A percentile compares a stretch with the other conserved stretches of the same genome.
Evolutionary conservation across 805 yeast species (phyloP).

Genomic region (Schwanniomyces vanrijiae): DNA sequence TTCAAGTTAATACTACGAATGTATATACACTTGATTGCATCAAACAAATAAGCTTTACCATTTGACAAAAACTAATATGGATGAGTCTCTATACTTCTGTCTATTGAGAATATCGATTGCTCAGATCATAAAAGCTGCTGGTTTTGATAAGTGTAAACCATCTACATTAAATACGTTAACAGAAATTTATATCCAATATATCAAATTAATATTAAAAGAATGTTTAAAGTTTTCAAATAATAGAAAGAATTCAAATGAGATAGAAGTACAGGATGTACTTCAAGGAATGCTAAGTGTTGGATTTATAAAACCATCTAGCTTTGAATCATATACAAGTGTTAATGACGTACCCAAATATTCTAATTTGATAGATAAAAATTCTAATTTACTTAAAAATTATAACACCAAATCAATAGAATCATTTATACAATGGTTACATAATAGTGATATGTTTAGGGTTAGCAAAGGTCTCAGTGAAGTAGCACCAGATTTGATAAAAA

Average conservation of each 20-base stretch:
- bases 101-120: conserved; percentile 41
- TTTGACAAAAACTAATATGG: conserved; percentile 20
- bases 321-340: conserved; percentile 49
- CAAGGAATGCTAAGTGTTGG: conserved; percentile 67
- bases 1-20: neutral
- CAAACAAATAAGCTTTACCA: neutral
- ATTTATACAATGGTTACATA: conserved; percentile 35
- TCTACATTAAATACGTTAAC: conserved; percentile 72
- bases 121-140: conserved; percentile 72
- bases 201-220: conserved; percentile 53
- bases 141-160: conserved; percentile 79
- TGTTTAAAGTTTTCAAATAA: conserved; percentile 49
- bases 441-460: conserved; percentile 24
- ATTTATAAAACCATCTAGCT: conserved; percentile 51
- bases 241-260: conserved; percentile 39
- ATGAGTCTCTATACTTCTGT: conserved; percentile 39
- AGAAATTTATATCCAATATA: conserved; percentile 67
- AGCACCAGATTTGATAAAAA: conserved; percentile 28
- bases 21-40: neutral
- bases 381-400: conserved; percentile 17
- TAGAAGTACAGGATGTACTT: conserved; percentile 65
- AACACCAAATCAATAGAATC: conserved; percentile 39
- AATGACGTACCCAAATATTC: conserved; percentile 19
- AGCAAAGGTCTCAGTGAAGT: conserved; percentile 27
- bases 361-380: conserved; percentile 9